These are phyloP conservation scores for Heteromeles arbutifolia DNA, from an alignment of 306 rosid species.

Conservation along the genomic window DNA sequence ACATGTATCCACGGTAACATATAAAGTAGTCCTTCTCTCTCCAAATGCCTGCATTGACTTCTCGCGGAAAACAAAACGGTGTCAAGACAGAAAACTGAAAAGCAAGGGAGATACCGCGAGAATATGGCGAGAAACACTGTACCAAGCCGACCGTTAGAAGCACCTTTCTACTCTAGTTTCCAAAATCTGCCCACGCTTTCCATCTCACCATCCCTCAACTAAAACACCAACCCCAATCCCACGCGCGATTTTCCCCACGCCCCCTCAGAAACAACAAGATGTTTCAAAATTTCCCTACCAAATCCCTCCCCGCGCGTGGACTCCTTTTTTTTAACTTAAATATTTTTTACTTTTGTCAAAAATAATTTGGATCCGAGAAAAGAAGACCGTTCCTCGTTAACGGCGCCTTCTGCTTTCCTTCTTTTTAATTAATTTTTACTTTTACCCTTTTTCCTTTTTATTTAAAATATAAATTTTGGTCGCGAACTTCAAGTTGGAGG, in stretches of 20 bases:
- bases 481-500: conserved; percentile 7
- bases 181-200: neutral
- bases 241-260: neutral
- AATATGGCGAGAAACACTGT: neutral
- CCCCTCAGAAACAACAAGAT: neutral
- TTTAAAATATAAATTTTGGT: neutral
- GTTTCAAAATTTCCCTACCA: neutral
- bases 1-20: too few species aligned
- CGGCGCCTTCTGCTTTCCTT: conserved; percentile 26
- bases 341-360: neutral
- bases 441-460: neutral
- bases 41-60: neutral
- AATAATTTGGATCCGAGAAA: conserved; percentile 27
- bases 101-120: neutral
- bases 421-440: too few species aligned
- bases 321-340: neutral
- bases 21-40: too few species aligned
- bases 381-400: conserved; percentile 88
- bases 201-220: neutral
- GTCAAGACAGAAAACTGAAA: neutral
- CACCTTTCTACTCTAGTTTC: neutral
- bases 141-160: conserved; percentile 26
- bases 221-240: neutral
- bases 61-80: neutral
- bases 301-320: neutral